Conservation (phyloP, 1,284 basidiomycete genomes). For the Ustilago esculenta region DNA sequence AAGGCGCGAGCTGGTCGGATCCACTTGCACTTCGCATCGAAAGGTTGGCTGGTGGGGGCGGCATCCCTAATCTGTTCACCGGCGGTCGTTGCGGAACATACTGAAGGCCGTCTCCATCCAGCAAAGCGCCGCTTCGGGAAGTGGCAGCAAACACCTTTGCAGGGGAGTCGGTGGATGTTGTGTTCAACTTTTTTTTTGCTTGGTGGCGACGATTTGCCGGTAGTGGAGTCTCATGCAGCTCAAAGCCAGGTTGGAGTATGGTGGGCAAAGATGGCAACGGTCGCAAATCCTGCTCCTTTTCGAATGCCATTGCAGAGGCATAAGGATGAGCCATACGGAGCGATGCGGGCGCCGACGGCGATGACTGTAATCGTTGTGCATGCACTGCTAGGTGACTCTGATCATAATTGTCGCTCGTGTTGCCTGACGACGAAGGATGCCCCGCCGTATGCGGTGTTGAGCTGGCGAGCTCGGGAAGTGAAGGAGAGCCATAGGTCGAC, state of each 20-base stretch:
- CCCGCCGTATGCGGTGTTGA: constrained; percentile 5
- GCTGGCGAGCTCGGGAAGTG: constrained; percentile 20
- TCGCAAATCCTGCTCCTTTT: constrained; percentile 3
- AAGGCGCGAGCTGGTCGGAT: constrained; percentile 1
- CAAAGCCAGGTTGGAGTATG: background rate
- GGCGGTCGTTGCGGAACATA: background rate
- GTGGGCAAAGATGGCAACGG: background rate
- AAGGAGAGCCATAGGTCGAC: constrained; percentile 33
- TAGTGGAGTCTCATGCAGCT: background rate
- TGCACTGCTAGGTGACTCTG: background rate
- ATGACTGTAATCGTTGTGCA: constrained; percentile 3
- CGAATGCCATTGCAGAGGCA: constrained; percentile 8
- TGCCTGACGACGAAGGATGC: constrained; percentile 12
- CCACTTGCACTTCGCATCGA: background rate
- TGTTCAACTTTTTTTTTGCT: constrained; percentile 8
- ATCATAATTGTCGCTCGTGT: constrained; percentile 16
- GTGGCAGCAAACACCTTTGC: background rate
- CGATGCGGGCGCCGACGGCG: constrained; percentile 12
- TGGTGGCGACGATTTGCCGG: background rate
- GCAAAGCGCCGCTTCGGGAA: background rate
- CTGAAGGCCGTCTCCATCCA: constrained; percentile 10
- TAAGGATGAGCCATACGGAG: constrained; percentile 27
- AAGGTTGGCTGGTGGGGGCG: background rate
- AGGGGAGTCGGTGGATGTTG: background rate
- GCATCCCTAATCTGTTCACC: background rate